Conservation (phyloP, 2,329 filamentous ascomycete genomes). For the Beauveria sp. region DNA sequence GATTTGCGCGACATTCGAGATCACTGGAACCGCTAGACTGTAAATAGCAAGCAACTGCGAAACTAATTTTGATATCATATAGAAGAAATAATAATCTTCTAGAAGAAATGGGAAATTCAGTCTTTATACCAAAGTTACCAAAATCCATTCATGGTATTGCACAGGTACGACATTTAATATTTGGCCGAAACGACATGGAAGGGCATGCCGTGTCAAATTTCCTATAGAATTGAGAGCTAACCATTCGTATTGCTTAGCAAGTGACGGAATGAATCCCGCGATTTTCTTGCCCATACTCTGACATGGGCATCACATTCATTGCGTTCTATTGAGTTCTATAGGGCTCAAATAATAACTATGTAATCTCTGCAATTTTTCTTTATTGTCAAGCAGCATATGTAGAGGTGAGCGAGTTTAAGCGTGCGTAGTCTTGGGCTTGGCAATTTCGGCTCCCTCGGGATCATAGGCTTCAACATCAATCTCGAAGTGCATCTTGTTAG, state of each 20-base stretch:
- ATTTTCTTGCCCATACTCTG: not conserved
- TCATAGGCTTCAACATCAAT: slow-evolving; percentile 48
- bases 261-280: not conserved
- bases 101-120: not conserved
- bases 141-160: not conserved
- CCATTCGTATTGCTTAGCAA: not conserved
- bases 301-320: not conserved
- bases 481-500: slow-evolving; percentile 48
- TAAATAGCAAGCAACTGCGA: not conserved
- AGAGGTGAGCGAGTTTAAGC: not conserved
- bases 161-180: not conserved
- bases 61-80: not conserved
- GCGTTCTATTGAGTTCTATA: not conserved
- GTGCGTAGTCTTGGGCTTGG: not conserved
- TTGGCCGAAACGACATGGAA: not conserved
- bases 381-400: not conserved
- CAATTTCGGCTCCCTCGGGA: slow-evolving; percentile 20
- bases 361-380: slow-evolving; percentile 21
- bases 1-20: not conserved
- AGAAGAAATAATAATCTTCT: not conserved
- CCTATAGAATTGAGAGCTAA: not conserved
- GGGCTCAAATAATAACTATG: slow-evolving; percentile 5
- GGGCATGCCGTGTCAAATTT: not conserved
- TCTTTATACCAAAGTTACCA: not conserved
- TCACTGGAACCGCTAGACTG: not conserved